These are phyloP conservation scores for Quercus suber DNA, from an alignment of 306 rosid species.

Conservation along the genomic window DNA sequence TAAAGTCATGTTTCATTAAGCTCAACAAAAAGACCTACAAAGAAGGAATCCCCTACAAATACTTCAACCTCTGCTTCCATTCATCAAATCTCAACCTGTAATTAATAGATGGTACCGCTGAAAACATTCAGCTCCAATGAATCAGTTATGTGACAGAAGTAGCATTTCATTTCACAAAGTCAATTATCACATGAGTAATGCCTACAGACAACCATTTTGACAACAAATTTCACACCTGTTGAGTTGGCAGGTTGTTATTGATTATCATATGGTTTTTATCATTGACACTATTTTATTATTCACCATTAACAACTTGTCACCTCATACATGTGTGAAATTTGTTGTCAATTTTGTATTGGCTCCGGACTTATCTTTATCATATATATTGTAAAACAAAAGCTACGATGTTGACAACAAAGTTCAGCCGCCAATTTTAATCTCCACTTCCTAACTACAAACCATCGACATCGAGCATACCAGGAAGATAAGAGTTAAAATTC, in stretches of 20 bases:
- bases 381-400: slow-evolving; percentile 2
- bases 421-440: no score
- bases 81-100: background rate
- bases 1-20: background rate
- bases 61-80: background rate
- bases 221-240: no score
- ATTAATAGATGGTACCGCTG: no score
- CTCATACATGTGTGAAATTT: no score
- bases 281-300: no score
- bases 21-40: background rate
- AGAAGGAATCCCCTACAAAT: background rate
- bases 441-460: no score
- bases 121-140: background rate
- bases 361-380: background rate
- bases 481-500: background rate
- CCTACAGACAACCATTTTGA: no score
- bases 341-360: no score
- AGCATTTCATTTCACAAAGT: background rate
- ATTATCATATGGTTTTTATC: no score
- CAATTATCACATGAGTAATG: no score
- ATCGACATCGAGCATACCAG: background rate
- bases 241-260: no score
- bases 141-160: background rate
- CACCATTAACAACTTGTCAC: no score
- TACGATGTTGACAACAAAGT: background rate